phyloP scores from a whole-genome alignment of 2,329 filamentous ascomycete genomes.

The Ophiocordyceps sinensis region DNA sequence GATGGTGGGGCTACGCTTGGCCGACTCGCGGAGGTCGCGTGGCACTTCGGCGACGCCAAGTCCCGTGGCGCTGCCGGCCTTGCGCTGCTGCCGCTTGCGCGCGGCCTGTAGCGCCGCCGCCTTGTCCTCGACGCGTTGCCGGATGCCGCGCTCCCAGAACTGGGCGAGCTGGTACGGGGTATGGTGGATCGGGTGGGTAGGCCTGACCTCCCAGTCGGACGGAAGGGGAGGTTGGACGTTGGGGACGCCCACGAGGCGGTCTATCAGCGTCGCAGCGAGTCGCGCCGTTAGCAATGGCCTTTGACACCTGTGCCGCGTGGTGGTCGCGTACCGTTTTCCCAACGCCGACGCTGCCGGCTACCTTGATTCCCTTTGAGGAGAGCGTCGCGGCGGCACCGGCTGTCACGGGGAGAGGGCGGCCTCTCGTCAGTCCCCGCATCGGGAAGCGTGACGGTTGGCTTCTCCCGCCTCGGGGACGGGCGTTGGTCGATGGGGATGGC shows the following conservation, averaged over 20 bases:
- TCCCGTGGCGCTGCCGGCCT: constrained; percentile 24
- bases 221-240: constrained; percentile 71
- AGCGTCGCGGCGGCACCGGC: constrained; percentile 50
- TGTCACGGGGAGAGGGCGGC: constrained; percentile 37
- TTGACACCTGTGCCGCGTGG: neutral
- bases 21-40: constrained; percentile 62
- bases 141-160: constrained; percentile 55
- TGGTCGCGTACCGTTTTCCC: constrained; percentile 72
- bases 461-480: constrained; percentile 3
- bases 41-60: constrained; percentile 48
- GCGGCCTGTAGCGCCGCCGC: constrained; percentile 22
- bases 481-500: constrained; percentile 61
- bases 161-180: constrained; percentile 84
- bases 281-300: too few species aligned
- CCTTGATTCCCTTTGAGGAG: constrained; percentile 84
- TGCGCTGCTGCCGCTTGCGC: constrained; percentile 32
- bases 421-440: constrained; percentile 7
- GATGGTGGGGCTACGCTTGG: constrained; percentile 69
- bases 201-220: constrained; percentile 67
- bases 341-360: constrained; percentile 69
- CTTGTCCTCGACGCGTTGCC: constrained; percentile 34
- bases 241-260: constrained; percentile 75
- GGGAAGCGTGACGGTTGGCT: too few species aligned
- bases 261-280: constrained; percentile 27
- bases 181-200: constrained; percentile 62